phyloP scores from a whole-genome alignment of 75 land plant species.

The Cupressus sempervirens region DNA sequence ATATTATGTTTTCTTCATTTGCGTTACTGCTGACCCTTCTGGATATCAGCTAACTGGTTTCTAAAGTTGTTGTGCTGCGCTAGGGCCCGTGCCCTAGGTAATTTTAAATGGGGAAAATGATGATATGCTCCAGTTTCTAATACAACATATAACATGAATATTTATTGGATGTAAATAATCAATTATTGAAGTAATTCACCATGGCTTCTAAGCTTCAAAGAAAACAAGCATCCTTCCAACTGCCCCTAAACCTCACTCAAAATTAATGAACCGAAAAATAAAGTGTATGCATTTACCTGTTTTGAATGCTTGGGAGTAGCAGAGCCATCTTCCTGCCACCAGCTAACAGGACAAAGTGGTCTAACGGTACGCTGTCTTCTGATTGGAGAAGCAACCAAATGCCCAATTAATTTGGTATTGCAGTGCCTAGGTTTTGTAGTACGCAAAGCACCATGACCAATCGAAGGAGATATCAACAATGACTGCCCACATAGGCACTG shows the following conservation, averaged over 20 bases:
- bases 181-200: too few species aligned
- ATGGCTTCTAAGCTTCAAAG: too few species aligned
- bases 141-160: too few species aligned
- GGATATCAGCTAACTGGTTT: too few species aligned
- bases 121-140: too few species aligned
- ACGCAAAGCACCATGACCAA: background rate
- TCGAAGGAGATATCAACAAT: background rate
- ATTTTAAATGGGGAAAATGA: too few species aligned
- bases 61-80: too few species aligned
- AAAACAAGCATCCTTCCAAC: too few species aligned
- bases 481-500: conserved; percentile 6
- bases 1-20: too few species aligned
- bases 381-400: background rate
- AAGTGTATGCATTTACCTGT: background rate
- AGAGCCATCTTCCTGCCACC: conserved; percentile 7
- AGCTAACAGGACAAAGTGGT: background rate
- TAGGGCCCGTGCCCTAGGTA: too few species aligned
- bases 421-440: background rate
- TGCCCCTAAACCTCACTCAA: background rate
- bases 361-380: background rate
- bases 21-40: too few species aligned
- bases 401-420: background rate
- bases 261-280: background rate
- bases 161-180: too few species aligned
- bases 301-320: background rate